Evolutionary conservation across 345 rosid genomes (phyloP), one percentile per base, ranked within the genome.

Genomic region (Iberis pinnata): DNA sequence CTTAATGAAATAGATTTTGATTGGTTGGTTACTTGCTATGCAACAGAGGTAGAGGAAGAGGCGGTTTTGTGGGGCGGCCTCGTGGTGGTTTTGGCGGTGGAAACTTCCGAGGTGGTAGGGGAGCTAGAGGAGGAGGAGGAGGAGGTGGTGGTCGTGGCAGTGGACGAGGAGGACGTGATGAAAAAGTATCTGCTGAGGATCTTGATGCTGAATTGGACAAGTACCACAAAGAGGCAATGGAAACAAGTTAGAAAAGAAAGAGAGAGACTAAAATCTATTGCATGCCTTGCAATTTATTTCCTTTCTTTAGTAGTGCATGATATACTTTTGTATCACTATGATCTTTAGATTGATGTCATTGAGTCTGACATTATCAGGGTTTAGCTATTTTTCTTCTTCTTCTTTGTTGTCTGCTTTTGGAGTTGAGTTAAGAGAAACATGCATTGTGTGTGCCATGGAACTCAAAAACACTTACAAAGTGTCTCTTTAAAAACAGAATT

Each of bases 141-240:
- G 25, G 74, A 13, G 74, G 70, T 22, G 8, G 37, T 36, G 56
- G 56, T 37, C 76, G 63, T 46, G 70, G 76, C 11, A 59, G 54
- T 20, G 73, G 75, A 35, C 69, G 73, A 63, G 73, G 65, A 18
- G 56, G 42, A 29, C 33, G 33, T 15, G 77, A 60, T 41, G 71
- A 65, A 22, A 67, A 70, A 44, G 53, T 70, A 12, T 70, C 95
- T 22, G 74, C 76, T 6, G 83, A 77, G 27, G 77, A 72, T 61
- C 90, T 83, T 49, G 81, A 81, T 70, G 78, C 81, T 40, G 80
- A 75, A 37, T 44, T 79, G 76, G 84, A 81, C 52, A 79, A 69
- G 51, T 83, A 83, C 61, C 84, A 69, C 58, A 48, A 60, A 29
- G 72, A 67, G 65, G 80, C 81, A 42, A 78, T 71, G 78, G 60